A percentile compares a stretch with the other conserved stretches of the same genome.
These are phyloP conservation scores for Heliamphora pulchella DNA, from an alignment of 179 eudicot species.

Conservation along the genomic window DNA sequence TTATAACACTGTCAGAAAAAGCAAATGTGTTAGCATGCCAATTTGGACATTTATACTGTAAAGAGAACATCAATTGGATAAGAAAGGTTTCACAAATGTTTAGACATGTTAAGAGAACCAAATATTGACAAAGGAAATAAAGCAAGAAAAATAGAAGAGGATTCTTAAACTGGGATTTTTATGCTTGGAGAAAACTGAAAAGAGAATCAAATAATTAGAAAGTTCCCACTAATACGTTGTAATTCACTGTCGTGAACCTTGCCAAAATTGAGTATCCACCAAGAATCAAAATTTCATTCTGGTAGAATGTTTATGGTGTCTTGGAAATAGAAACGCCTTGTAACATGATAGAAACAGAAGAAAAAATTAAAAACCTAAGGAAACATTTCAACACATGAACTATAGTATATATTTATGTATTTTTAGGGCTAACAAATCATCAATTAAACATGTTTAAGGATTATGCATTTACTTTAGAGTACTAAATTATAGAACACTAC, in stretches of 20 bases:
- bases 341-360: too few species aligned
- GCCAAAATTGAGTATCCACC: background rate
- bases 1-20: background rate
- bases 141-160: background rate
- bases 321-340: too few species aligned
- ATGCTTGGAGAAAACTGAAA: background rate
- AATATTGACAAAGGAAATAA: slow-evolving; percentile 3
- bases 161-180: background rate
- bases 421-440: too few species aligned
- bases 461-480: too few species aligned
- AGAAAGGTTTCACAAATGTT: background rate
- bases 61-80: background rate
- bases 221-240: background rate
- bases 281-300: too few species aligned
- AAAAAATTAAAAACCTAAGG: too few species aligned
- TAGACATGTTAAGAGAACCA: background rate
- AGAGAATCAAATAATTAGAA: background rate
- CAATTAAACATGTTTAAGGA: too few species aligned
- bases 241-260: slow-evolving; percentile 1
- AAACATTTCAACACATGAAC: too few species aligned
- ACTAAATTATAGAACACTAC: too few species aligned
- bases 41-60: background rate
- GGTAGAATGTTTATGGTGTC: too few species aligned
- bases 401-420: too few species aligned
- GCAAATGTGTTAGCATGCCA: background rate